A percentile compares a stretch with the other conserved stretches of the same genome.
Conservation (phyloP, 768 basidiomycete species). For the Tephrocybe sp. region DNA sequence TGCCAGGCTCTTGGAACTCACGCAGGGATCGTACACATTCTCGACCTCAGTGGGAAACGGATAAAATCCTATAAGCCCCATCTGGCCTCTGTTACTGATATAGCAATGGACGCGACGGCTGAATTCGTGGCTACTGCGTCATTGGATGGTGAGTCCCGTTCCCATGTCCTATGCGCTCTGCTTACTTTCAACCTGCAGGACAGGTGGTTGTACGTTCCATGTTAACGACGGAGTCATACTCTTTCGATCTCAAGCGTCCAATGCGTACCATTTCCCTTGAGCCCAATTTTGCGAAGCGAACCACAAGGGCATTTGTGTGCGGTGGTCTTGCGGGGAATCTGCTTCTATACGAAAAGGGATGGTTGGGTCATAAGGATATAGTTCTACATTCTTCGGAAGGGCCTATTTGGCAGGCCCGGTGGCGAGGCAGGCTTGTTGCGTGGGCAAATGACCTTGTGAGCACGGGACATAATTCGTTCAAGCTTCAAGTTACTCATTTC, state of each 20-base stretch:
- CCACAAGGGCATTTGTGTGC: conserved; percentile 78
- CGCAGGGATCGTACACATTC: conserved; percentile 85
- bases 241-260: conserved; percentile 89
- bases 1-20: conserved; percentile 88
- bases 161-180: background rate
- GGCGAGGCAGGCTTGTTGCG: conserved; percentile 84
- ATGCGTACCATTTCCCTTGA: conserved; percentile 89
- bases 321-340: conserved; percentile 90
- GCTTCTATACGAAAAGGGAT: conserved; percentile 90
- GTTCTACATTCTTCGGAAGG: conserved; percentile 83
- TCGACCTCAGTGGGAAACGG: conserved; percentile 74
- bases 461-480: background rate
- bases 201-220: conserved; percentile 88
- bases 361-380: conserved; percentile 93
- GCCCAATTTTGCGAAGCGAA: conserved; percentile 80
- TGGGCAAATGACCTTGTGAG: conserved; percentile 94
- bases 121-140: conserved; percentile 93
- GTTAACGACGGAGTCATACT: conserved; percentile 74
- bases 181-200: conserved; percentile 47
- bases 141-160: conserved; percentile 73
- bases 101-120: conserved; percentile 77
- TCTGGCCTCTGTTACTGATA: conserved; percentile 80
- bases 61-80: conserved; percentile 92
- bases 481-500: background rate
- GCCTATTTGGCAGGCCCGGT: conserved; percentile 89